Percentiles rank a stretch among this genome's conserved stretches.
These are phyloP conservation scores for Didymella glomerata DNA, from an alignment of 2,329 filamentous ascomycete species.

Conservation along the genomic window DNA sequence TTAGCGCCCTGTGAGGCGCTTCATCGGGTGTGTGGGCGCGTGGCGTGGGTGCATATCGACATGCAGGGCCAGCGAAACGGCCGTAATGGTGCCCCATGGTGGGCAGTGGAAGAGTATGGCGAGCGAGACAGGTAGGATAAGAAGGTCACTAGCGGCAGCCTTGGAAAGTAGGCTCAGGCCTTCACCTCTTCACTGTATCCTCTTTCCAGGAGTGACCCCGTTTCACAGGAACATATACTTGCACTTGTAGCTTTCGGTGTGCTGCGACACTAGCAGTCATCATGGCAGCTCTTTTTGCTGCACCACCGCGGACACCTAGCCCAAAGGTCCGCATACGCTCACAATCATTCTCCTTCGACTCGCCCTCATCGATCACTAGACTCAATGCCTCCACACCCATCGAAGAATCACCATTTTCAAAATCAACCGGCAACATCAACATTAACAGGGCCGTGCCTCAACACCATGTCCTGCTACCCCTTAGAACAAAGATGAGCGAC, in stretches of 20 bases:
- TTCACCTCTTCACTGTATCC: slow-evolving; percentile 10
- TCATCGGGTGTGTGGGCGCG: slow-evolving; percentile 22
- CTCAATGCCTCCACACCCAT: slow-evolving; percentile 42
- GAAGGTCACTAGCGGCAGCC: slow-evolving; percentile 23
- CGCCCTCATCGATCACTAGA: slow-evolving; percentile 44
- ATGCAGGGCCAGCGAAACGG: slow-evolving; percentile 44
- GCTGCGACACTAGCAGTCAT: slow-evolving; percentile 2
- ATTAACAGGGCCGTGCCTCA: slow-evolving; percentile 22
- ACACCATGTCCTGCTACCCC: slow-evolving; percentile 37
- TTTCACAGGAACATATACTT: too few species aligned
- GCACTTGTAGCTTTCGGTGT: neutral
- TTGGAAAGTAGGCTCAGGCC: slow-evolving; percentile 16
- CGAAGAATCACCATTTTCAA: slow-evolving; percentile 47
- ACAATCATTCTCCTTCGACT: slow-evolving; percentile 44
- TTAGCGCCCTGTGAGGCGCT: slow-evolving; percentile 27
- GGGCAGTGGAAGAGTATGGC: slow-evolving; percentile 1
- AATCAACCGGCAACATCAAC: slow-evolving; percentile 44
- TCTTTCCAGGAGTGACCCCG: slow-evolving; percentile 1
- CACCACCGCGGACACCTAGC: slow-evolving; percentile 45
- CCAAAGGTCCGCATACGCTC: slow-evolving; percentile 50
- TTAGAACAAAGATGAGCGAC: slow-evolving; percentile 47
- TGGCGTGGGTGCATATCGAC: slow-evolving; percentile 36
- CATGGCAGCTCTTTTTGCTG: slow-evolving; percentile 34
- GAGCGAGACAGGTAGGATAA: slow-evolving; percentile 22
- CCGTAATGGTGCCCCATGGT: slow-evolving; percentile 22